A percentile compares a stretch with the other conserved stretches of the same genome.
phyloP scores from a whole-genome alignment of 2,329 filamentous ascomycete genomes.

The Ceratocystis harringtonii region DNA sequence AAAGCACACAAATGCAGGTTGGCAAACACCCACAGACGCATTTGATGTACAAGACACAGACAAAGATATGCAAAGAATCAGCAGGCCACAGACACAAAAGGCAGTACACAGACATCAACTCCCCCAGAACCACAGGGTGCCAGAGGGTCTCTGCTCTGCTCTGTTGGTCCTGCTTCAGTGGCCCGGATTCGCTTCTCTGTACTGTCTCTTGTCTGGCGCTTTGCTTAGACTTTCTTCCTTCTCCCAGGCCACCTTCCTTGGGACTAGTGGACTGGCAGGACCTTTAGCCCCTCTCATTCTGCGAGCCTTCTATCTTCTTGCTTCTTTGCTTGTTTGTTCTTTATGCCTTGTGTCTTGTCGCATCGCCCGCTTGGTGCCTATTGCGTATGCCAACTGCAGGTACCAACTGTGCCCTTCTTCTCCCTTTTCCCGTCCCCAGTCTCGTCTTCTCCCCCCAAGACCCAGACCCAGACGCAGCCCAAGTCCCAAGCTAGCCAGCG shows the following conservation, averaged over 20 bases:
- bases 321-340: not conserved
- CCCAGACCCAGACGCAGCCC: not conserved
- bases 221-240: not conserved
- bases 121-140: conserved; percentile 1
- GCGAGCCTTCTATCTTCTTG: not conserved
- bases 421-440: not conserved
- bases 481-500: not conserved
- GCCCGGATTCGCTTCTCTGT: not conserved
- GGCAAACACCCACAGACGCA: not conserved
- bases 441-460: no score
- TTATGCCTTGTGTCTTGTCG: not conserved
- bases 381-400: conserved; percentile 5
- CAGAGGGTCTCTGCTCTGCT: not conserved
- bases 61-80: conserved; percentile 4
- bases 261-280: no score
- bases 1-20: not conserved
- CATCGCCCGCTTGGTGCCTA: conserved; percentile 1
- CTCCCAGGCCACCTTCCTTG: not conserved
- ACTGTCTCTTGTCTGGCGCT: not conserved
- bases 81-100: not conserved
- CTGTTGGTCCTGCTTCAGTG: not conserved
- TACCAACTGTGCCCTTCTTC: not conserved
- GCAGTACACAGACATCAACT: not conserved
- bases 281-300: no score
- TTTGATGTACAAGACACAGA: conserved; percentile 2